Conservation (phyloP, 2,329 filamentous ascomycete genomes). For the Dactylellina leptospora region DNA sequence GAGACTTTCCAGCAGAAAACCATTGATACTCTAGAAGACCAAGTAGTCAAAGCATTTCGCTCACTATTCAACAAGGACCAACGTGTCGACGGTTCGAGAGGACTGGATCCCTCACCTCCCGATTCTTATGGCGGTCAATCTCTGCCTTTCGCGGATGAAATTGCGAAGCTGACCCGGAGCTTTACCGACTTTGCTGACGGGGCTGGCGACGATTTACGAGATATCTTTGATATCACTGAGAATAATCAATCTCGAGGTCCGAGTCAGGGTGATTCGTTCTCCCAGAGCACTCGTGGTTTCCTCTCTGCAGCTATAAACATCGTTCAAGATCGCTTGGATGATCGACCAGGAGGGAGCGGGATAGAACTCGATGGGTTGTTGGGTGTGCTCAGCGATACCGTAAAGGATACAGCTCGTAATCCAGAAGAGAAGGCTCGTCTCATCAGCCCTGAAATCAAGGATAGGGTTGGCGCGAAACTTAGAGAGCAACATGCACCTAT, state of each 20-base stretch:
- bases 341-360: slow-evolving; percentile 57
- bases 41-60: slow-evolving; percentile 63
- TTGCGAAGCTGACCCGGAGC: slow-evolving; percentile 61
- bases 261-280: slow-evolving; percentile 53
- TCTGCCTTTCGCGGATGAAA: slow-evolving; percentile 62
- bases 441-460: slow-evolving; percentile 64
- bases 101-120: slow-evolving; percentile 60
- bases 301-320: slow-evolving; percentile 62
- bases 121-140: background rate
- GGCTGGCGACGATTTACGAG: slow-evolving; percentile 62
- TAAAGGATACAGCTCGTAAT: slow-evolving; percentile 63
- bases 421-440: slow-evolving; percentile 63
- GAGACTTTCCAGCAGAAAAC: slow-evolving; percentile 62
- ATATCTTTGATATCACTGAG: slow-evolving; percentile 63
- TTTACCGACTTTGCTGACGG: slow-evolving; percentile 62
- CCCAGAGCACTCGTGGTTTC: slow-evolving; percentile 60
- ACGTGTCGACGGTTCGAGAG: slow-evolving; percentile 58
- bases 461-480: slow-evolving; percentile 61
- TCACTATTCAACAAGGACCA: slow-evolving; percentile 62
- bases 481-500: slow-evolving; percentile 62
- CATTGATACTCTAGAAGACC: slow-evolving; percentile 63
- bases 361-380: slow-evolving; percentile 63
- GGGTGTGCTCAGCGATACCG: slow-evolving; percentile 62
- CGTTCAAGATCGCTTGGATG: slow-evolving; percentile 62
- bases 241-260: slow-evolving; percentile 50